Percentiles rank a stretch among this genome's conserved stretches.
These are phyloP conservation scores for Lipomyces kockii DNA, from an alignment of 805 yeast species.

Conservation along the genomic window DNA sequence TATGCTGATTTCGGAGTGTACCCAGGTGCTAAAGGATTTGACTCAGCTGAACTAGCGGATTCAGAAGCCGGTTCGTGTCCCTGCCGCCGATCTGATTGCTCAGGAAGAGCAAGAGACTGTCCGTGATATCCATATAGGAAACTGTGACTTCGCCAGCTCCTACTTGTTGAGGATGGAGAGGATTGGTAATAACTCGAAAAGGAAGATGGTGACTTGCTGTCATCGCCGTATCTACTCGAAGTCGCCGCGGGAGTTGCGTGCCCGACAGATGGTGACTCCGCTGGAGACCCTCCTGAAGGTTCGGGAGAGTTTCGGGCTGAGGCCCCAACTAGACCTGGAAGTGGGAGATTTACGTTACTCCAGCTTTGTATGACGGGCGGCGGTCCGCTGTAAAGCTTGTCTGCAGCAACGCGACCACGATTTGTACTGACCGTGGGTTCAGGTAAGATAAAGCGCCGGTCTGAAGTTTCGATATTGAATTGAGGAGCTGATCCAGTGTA, in stretches of 20 bases:
- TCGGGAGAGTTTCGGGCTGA: not conserved
- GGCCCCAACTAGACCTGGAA: not conserved
- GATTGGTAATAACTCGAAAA: not conserved
- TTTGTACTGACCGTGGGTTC: not conserved
- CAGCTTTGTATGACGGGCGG: not conserved
- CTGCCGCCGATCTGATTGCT: not conserved
- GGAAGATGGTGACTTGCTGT: not conserved
- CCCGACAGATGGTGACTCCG: not conserved
- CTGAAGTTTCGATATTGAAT: not conserved
- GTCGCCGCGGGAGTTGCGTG: not conserved
- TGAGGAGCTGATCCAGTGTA: constrained; percentile 8
- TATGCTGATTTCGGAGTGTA: not conserved
- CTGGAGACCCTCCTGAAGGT: not conserved
- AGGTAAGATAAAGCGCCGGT: not conserved
- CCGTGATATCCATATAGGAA: not conserved
- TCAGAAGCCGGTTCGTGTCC: not conserved
- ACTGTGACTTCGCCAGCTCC: not conserved
- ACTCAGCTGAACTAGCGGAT: not conserved
- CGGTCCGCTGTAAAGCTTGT: not conserved
- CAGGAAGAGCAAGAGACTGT: not conserved
- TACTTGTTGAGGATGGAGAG: not conserved
- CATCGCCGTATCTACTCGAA: not conserved
- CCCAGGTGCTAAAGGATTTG: not conserved
- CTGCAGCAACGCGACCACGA: not conserved
- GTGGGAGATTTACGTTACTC: not conserved